Percentiles rank a stretch among this genome's conserved stretches.
Evolutionary conservation across 768 basidiomycete species (phyloP).

Genomic region (Leccinum fibrillosum): DNA sequence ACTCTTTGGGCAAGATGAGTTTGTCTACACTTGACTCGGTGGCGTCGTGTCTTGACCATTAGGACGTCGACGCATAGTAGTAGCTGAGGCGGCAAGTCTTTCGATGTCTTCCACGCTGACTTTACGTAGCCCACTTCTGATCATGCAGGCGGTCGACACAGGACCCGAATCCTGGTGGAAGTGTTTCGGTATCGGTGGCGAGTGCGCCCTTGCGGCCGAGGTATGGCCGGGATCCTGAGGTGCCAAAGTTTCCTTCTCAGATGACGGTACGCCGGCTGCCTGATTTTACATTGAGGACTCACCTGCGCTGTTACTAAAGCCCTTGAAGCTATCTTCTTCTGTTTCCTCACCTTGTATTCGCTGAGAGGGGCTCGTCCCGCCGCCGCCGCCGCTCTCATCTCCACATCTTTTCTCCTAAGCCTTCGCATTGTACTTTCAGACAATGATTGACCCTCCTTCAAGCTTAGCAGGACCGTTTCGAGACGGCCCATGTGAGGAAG

Average conservation of each 20-base stretch:
- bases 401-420: conserved; percentile 23
- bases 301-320: conserved; percentile 4
- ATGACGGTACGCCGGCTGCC: background rate
- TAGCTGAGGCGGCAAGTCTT: conserved; percentile 12
- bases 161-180: background rate
- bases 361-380: conserved; percentile 23
- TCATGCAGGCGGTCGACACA: background rate
- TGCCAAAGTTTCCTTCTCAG: background rate
- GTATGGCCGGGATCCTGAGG: background rate
- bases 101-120: conserved; percentile 14
- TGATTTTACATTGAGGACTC: conserved; percentile 6
- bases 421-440: conserved; percentile 27
- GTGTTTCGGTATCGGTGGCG: background rate
- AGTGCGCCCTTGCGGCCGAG: background rate
- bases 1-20: background rate
- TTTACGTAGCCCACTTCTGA: background rate
- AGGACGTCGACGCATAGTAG: background rate
- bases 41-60: background rate
- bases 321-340: conserved; percentile 11
- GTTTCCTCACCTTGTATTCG: conserved; percentile 21
- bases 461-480: conserved; percentile 18
- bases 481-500: conserved; percentile 21
- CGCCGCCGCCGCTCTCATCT: conserved; percentile 16
- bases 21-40: background rate
- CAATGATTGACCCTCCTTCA: conserved; percentile 22